Evolutionary conservation across 163 green algal species (phyloP).

Genomic region (Trebouxiophyceae sp.): DNA sequence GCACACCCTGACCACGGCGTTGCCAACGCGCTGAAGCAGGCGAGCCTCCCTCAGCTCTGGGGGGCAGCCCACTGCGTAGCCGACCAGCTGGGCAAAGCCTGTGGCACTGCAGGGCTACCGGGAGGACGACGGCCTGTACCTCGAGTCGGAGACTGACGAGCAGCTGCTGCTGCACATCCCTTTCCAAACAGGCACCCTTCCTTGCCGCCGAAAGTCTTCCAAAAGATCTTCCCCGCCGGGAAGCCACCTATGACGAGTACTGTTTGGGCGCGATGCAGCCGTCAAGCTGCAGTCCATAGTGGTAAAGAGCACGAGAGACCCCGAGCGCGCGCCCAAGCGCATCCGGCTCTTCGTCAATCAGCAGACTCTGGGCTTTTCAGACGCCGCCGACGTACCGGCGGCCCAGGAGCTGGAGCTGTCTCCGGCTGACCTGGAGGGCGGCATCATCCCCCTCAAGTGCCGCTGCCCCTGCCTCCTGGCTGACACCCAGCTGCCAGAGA

Average conservation of each 20-base stretch:
- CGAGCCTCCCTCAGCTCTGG: too few species aligned
- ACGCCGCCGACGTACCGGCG: constrained; percentile 26
- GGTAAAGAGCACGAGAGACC: constrained; percentile 32
- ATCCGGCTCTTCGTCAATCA: constrained; percentile 55
- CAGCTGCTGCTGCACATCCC: constrained; percentile 68
- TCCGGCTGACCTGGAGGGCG: constrained; percentile 25
- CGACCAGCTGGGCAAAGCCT: too few species aligned
- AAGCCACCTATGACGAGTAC: too few species aligned
- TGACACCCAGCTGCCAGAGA: too few species aligned
- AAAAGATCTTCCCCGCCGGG: too few species aligned
- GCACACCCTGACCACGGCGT: constrained; percentile 31
- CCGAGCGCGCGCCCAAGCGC: constrained; percentile 23
- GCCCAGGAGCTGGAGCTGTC: constrained; percentile 41
- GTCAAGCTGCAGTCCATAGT: constrained; percentile 53
- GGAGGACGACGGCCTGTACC: constrained; percentile 50
- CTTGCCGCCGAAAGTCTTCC: too few species aligned
- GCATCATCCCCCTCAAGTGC: neutral
- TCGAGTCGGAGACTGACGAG: constrained; percentile 67
- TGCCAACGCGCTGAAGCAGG: constrained; percentile 65
- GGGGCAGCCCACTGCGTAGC: too few species aligned
- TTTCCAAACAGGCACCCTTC: constrained; percentile 33
- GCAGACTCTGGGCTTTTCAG: constrained; percentile 28
- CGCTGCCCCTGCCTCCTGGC: neutral
- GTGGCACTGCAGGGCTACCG: constrained; percentile 66
- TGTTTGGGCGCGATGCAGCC: too few species aligned